Evolutionary conservation across 1,284 basidiomycete genomes (phyloP).

Genomic region (Takashimella tepidaria): DNA sequence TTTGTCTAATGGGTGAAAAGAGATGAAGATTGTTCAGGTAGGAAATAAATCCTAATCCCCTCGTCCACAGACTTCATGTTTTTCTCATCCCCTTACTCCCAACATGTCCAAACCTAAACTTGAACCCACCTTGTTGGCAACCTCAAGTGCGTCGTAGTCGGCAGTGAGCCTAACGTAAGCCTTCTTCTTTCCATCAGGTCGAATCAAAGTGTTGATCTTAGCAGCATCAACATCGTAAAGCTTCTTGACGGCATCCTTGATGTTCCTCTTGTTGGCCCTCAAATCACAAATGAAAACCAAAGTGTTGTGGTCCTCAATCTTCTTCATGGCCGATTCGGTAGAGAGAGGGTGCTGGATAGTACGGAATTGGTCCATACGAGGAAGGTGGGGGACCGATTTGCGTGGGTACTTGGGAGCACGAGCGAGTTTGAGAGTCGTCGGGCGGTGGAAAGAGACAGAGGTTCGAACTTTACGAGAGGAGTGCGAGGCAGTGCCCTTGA

Average conservation of each 20-base stretch:
- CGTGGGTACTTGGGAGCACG: constrained; percentile 89
- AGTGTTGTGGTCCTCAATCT: constrained; percentile 99
- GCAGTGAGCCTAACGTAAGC: constrained; percentile 92
- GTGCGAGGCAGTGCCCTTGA: constrained; percentile 77
- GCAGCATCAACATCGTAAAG: constrained; percentile 93
- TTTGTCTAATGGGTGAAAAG: no score
- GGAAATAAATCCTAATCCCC: no score
- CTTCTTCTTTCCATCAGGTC: constrained; percentile 99
- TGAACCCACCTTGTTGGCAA: constrained; percentile 91
- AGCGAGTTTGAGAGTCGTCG: constrained; percentile 83
- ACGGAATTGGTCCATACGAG: constrained; percentile 94
- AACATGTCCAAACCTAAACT: no score
- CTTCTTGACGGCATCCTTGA: constrained; percentile 99
- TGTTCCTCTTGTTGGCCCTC: constrained; percentile 95
- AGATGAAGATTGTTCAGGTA: no score
- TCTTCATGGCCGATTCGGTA: constrained; percentile 61
- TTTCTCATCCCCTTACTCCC: no score
- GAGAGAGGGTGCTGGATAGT: constrained; percentile 73
- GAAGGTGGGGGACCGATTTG: constrained; percentile 89
- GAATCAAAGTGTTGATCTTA: constrained; percentile 97
- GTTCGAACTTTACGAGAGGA: constrained; percentile 76
- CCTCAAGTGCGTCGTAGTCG: constrained; percentile 95
- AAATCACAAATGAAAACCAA: constrained; percentile 97
- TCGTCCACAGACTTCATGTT: no score
- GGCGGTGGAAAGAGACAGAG: constrained; percentile 91